Base-by-base conservation (phyloP, 805 yeast species). In the Starmera quercuum region DNA sequence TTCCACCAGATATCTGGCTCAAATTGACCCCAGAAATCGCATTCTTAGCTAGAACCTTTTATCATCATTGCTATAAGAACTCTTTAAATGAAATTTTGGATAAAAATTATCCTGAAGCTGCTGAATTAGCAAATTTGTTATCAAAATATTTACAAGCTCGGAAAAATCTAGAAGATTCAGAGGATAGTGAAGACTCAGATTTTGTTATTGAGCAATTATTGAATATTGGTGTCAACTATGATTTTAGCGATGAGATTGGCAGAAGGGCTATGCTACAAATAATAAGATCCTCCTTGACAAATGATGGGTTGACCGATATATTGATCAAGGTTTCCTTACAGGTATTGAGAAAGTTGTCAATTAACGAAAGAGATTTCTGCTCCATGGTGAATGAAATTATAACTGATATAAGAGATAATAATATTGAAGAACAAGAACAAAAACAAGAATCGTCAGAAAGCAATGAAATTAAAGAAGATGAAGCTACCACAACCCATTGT, bases 211-310 rank as follows among this genome's bases (percentile, higher is more conserved):
- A 76, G 37, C 95, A 92, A 54, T 55, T 90, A 15, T 53, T 90
- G 25, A 56, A 63, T 8, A 71, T 85, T 19, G 79, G 88, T 1
- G 70, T 71, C 20, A 72, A 73, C 25, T 82, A 81, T 50, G 97
- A 92, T 54, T 86, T 75, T 49, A 80, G 86, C 46, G 97, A 92
- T 61, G 95, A 88, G 55, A 72, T 83, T 30, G 96, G 97, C 15
- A 73, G 96, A 50, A 71, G 95, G 53, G 75, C 76, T 29, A 75
- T 86, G 74, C 59, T 83, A 26, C 68, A 64, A 20, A 66, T 74
- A 2, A 57, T 78, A 5, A 66, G 85, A 61, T 63, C 73, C 16
- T 63, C 78, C n/a, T 59, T 82, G 37, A 67, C 78, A 1, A 66
- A 71, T 27, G 80, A 75, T 33, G 63, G 69, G 12, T 61, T 83